Conservation (phyloP, 2,329 filamentous ascomycete genomes). For the Myotisia sp. region DNA sequence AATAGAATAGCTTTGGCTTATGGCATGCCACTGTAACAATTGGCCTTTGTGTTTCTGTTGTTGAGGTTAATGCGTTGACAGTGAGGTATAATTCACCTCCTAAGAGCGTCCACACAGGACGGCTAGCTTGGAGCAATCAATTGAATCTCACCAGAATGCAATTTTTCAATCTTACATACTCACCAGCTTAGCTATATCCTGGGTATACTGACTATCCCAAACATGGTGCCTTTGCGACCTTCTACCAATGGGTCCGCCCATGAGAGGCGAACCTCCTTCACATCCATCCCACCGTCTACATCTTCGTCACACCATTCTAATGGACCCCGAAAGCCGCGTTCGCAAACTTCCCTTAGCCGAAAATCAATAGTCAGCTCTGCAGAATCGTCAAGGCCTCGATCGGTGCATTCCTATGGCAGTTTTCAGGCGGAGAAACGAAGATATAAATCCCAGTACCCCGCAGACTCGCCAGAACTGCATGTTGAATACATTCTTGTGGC, state of each 20-base stretch:
- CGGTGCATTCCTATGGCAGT: constrained; percentile 17
- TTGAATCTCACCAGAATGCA: too few species aligned
- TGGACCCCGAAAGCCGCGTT: constrained; percentile 42
- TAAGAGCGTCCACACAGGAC: too few species aligned
- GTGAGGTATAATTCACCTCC: too few species aligned
- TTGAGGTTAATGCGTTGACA: too few species aligned
- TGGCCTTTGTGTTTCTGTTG: too few species aligned
- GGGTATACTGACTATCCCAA: constrained; percentile 20
- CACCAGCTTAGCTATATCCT: constrained; percentile 13
- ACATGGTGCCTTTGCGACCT: constrained; percentile 26
- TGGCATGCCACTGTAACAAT: too few species aligned
- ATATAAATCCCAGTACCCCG: constrained; percentile 60
- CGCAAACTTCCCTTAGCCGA: constrained; percentile 43
- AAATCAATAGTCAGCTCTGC: constrained; percentile 36
- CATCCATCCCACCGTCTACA: constrained; percentile 43
- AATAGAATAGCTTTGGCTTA: too few species aligned
- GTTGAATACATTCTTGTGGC: constrained; percentile 97
- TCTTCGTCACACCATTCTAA: constrained; percentile 24
- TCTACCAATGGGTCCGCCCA: constrained; percentile 25
- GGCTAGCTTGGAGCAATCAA: too few species aligned
- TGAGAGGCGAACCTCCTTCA: constrained; percentile 43
- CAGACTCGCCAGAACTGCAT: constrained; percentile 69
- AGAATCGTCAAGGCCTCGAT: constrained; percentile 25
- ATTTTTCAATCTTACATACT: constrained; percentile 4
- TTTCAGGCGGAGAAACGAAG: constrained; percentile 16